Percentiles rank a stretch among this genome's conserved stretches.
These are phyloP conservation scores for Nicotiana obtusifolia DNA, from an alignment of 257 asterid genomes.

Conservation along the genomic window DNA sequence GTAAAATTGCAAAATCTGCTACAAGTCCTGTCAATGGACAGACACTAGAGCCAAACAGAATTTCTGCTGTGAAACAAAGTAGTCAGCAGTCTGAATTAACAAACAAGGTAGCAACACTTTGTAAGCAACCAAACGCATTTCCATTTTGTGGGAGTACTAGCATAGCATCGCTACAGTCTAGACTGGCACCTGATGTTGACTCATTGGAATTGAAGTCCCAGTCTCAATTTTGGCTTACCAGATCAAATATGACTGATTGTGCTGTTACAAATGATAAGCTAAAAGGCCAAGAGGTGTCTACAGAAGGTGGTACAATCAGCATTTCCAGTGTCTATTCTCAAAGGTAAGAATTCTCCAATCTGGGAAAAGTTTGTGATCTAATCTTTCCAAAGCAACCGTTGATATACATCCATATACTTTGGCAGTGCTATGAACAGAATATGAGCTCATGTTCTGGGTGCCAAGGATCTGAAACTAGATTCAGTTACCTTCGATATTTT, in stretches of 20 bases:
- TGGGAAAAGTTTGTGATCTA: no score
- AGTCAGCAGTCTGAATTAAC: conserved; percentile 35
- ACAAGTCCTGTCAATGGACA: conserved; percentile 48
- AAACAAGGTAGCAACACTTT: conserved; percentile 32
- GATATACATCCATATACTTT: no score
- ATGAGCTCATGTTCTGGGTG: no score
- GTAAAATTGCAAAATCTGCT: conserved; percentile 34
- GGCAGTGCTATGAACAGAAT: no score
- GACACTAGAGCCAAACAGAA: conserved; percentile 57
- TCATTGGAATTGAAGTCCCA: conserved; percentile 36
- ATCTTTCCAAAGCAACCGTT: no score
- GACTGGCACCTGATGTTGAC: conserved; percentile 33
- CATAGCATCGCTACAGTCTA: conserved; percentile 36
- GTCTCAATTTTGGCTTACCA: conserved; percentile 30
- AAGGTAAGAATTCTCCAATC: conserved; percentile 42
- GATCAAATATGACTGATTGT: conserved; percentile 27
- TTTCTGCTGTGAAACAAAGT: conserved; percentile 45
- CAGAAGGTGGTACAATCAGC: conserved; percentile 73
- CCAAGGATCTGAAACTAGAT: no score
- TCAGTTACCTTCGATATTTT: no score
- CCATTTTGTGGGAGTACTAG: conserved; percentile 34
- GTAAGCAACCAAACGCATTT: conserved; percentile 31
- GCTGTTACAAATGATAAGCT: conserved; percentile 28
- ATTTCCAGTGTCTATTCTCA: conserved; percentile 77
- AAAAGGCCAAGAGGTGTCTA: conserved; percentile 43